Conservation (phyloP, 169 alveolate genomes). For the Pseudocohnilembus persalinus region DNA sequence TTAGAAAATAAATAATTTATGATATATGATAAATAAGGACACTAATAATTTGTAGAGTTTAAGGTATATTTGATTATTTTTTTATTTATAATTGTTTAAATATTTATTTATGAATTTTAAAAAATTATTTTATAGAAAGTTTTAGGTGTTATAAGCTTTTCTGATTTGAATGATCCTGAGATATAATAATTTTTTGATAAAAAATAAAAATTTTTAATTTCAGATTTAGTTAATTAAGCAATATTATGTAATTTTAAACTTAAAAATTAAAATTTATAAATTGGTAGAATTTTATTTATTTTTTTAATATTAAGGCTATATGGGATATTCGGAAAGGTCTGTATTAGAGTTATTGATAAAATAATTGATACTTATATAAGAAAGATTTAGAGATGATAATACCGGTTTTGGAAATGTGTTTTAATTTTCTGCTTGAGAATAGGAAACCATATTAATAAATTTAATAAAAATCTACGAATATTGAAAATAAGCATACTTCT, state of each 20-base stretch:
- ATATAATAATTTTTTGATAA: neutral
- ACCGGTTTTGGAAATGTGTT: neutral
- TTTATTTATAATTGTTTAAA: too few relatives aligned
- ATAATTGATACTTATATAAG: neutral
- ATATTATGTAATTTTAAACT: neutral
- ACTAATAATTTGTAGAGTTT: neutral
- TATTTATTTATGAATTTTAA: too few relatives aligned
- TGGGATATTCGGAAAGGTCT: slow-evolving; percentile 12
- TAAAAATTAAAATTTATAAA: too few relatives aligned
- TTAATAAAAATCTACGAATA: too few relatives aligned
- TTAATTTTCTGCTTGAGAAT: neutral
- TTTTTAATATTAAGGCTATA: neutral
- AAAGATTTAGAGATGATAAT: slow-evolving; percentile 12
- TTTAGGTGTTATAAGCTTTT: neutral
- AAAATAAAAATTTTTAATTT: too few relatives aligned
- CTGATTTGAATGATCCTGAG: neutral
- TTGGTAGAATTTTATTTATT: neutral
- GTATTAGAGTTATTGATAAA: slow-evolving; percentile 8
- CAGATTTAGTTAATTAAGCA: neutral
- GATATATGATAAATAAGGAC: neutral
- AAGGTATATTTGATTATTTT: neutral
- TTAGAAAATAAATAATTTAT: neutral
- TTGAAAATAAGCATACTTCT: too few relatives aligned
- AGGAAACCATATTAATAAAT: too few relatives aligned
- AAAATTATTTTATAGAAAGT: neutral